Evolutionary conservation across 441 rosid species (phyloP).

Genomic region (Corymbia citriodora): DNA sequence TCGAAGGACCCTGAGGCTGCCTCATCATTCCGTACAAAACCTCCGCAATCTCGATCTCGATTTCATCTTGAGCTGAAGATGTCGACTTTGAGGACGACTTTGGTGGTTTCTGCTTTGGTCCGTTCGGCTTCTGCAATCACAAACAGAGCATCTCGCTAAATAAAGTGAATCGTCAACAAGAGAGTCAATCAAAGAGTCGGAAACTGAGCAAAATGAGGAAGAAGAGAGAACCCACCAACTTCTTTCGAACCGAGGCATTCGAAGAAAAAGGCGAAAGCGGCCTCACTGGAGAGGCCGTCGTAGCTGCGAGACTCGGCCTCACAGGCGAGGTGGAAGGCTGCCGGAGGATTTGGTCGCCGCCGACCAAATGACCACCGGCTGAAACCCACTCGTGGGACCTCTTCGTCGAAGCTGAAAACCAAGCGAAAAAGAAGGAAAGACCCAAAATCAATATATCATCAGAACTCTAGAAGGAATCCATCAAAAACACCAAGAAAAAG

Average conservation of each 20-base stretch:
- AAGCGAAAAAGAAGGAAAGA: background rate
- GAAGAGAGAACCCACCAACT: constrained; percentile 38
- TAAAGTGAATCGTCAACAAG: background rate
- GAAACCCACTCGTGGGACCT: constrained; percentile 91
- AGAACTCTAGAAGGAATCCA: background rate
- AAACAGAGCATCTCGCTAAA: constrained; percentile 5
- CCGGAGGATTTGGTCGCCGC: constrained; percentile 61
- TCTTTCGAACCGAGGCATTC: constrained; percentile 69
- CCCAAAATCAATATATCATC: constrained; percentile 5
- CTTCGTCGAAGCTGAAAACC: constrained; percentile 65
- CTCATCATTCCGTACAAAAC: constrained; percentile 89
- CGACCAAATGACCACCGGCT: constrained; percentile 37
- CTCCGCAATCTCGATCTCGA: constrained; percentile 97
- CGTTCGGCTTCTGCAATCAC: constrained; percentile 55
- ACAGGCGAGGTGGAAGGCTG: constrained; percentile 87
- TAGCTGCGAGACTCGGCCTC: constrained; percentile 42
- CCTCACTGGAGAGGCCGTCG: constrained; percentile 51
- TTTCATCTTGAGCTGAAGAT: constrained; percentile 65
- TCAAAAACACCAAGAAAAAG: background rate
- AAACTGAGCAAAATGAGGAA: background rate
- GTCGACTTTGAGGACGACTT: constrained; percentile 57
- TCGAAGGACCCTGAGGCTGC: constrained; percentile 63
- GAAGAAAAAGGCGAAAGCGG: constrained; percentile 89
- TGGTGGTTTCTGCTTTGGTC: constrained; percentile 71
- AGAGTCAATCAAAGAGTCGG: background rate